These are phyloP conservation scores for Litsea cubeba DNA, from an alignment of 164 flowering plant species.

Conservation along the genomic window DNA sequence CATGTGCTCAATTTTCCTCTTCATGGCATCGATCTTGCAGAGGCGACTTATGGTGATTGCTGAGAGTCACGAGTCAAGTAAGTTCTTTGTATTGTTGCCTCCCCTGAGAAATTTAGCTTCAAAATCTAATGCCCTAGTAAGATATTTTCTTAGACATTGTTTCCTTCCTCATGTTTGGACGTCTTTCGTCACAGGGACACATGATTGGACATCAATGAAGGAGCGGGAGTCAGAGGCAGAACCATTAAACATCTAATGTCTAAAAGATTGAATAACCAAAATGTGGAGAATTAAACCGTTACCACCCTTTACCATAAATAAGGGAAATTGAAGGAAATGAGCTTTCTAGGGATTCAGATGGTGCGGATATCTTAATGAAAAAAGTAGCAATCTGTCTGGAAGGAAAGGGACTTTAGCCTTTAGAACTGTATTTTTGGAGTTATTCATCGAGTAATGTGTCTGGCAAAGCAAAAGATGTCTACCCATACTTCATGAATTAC, in stretches of 20 bases:
- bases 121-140: not conserved
- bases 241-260: constrained; percentile 33
- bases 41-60: constrained; percentile 73
- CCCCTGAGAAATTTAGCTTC: not conserved
- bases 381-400: not conserved
- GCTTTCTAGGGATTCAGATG: not conserved
- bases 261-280: not conserved
- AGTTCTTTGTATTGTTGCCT: not conserved
- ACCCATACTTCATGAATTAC: not conserved
- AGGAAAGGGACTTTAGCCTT: not conserved
- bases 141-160: not conserved
- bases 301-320: not conserved
- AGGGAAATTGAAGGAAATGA: not conserved
- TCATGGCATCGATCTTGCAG: constrained; percentile 72
- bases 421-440: not conserved
- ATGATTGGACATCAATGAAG: constrained; percentile 50
- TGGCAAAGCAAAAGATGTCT: not conserved
- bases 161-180: not conserved
- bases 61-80: constrained; percentile 60
- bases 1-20: constrained; percentile 93
- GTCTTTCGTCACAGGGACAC: constrained; percentile 40
- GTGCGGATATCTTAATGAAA: not conserved
- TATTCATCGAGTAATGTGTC: not conserved
- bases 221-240: constrained; percentile 56
- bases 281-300: not conserved